phyloP scores from a whole-genome alignment of 164 flowering plant genomes.

The Stephania cephalantha region DNA sequence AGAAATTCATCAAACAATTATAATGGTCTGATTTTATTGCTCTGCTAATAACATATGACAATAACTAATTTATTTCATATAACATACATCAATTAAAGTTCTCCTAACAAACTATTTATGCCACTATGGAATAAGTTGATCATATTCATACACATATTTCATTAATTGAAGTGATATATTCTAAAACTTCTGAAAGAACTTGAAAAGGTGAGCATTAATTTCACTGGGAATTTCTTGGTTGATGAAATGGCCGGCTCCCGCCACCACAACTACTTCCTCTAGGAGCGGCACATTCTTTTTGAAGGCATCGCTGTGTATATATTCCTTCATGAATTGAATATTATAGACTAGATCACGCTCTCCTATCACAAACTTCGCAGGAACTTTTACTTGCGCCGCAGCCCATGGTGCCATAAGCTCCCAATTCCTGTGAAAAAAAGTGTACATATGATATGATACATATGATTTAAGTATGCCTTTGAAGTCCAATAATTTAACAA shows the following conservation, averaged over 20 bases:
- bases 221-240: conserved; percentile 34
- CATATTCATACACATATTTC: too few species aligned
- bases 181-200: conserved; percentile 28
- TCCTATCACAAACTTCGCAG: conserved; percentile 54
- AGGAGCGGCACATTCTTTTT: conserved; percentile 18
- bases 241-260: conserved; percentile 37
- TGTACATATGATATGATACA: too few species aligned
- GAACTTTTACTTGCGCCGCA: conserved; percentile 45
- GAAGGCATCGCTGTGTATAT: conserved; percentile 39
- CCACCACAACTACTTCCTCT: conserved; percentile 32
- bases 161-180: too few species aligned
- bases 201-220: conserved; percentile 25
- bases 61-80: too few species aligned
- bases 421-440: conserved; percentile 36
- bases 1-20: too few species aligned
- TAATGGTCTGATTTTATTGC: too few species aligned
- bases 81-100: too few species aligned
- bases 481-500: too few species aligned
- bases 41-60: too few species aligned
- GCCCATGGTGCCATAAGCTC: conserved; percentile 49
- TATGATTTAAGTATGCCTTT: too few species aligned
- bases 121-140: too few species aligned
- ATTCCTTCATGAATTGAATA: conserved; percentile 34
- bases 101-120: too few species aligned
- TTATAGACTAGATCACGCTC: conserved; percentile 23